Conservation (phyloP, 2,329 filamentous ascomycete genomes). For the Cytospora schulzeri region DNA sequence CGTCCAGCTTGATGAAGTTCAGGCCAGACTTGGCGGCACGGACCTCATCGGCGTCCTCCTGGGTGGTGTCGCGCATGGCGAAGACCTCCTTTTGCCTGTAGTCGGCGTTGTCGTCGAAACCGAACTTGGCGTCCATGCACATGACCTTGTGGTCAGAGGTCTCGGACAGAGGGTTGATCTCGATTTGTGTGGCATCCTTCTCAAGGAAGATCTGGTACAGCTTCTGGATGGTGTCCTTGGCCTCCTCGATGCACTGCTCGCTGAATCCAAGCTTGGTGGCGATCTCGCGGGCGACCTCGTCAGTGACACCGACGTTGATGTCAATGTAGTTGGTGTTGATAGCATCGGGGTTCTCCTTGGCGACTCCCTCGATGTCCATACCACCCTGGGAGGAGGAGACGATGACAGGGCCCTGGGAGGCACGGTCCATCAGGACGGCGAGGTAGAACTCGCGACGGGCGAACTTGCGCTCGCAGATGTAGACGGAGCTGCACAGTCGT, state of each 20-base stretch:
- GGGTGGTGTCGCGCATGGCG: conserved; percentile 86
- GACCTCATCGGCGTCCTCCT: conserved; percentile 97
- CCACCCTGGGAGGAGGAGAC: conserved; percentile 97
- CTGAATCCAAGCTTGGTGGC: conserved; percentile 94
- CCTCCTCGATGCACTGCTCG: conserved; percentile 94
- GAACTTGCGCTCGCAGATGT: conserved; percentile 99
- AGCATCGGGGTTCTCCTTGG: conserved; percentile 95
- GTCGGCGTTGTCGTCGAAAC: conserved; percentile 98
- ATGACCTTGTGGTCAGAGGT: conserved; percentile 97
- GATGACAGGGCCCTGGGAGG: conserved; percentile 87
- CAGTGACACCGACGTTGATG: conserved; percentile 92
- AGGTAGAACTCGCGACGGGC: conserved; percentile 99
- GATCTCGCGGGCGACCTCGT: conserved; percentile 89
- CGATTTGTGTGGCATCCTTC: conserved; percentile 98
- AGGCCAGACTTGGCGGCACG: conserved; percentile 91
- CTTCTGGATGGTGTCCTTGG: conserved; percentile 96
- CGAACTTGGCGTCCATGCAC: conserved; percentile 99
- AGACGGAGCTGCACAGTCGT: conserved; percentile 94
- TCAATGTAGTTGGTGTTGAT: conserved; percentile 93
- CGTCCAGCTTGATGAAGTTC: conserved; percentile 99
- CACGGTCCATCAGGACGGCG: conserved; percentile 96
- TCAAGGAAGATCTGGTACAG: conserved; percentile 98
- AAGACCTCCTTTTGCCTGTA: conserved; percentile 98
- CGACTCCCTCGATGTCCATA: conserved; percentile 98
- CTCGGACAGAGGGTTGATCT: conserved; percentile 99